These are phyloP conservation scores for Physocladia obscura DNA, from an alignment of 192 early-diverging fungal genomes.

Conservation along the genomic window DNA sequence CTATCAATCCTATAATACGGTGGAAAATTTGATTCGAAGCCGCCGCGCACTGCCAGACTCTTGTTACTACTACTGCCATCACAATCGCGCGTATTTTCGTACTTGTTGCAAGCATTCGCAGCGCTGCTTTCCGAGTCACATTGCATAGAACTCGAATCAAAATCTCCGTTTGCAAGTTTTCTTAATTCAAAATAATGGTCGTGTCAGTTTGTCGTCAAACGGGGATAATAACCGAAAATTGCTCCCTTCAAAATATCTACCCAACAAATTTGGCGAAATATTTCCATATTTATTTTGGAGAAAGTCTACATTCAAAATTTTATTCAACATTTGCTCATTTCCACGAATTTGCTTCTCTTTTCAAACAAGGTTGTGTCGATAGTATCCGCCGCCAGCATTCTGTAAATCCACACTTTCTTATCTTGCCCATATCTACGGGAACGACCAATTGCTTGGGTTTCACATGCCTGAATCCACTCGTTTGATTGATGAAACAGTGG, in stretches of 20 bases:
- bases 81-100: too few species aligned
- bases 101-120: too few species aligned
- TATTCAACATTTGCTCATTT: neutral
- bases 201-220: neutral
- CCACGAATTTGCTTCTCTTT: slow-evolving; percentile 16
- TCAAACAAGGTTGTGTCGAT: slow-evolving; percentile 43
- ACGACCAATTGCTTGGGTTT: slow-evolving; percentile 50
- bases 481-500: slow-evolving; percentile 37
- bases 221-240: neutral
- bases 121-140: too few species aligned
- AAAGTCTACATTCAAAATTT: neutral
- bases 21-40: too few species aligned
- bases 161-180: too few species aligned
- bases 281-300: neutral
- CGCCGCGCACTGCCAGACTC: too few species aligned
- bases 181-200: too few species aligned
- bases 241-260: neutral
- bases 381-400: slow-evolving; percentile 35
- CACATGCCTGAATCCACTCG: slow-evolving; percentile 35
- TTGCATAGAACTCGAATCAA: too few species aligned
- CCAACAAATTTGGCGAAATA: neutral
- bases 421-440: slow-evolving; percentile 45
- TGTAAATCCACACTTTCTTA: slow-evolving; percentile 41
- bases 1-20: too few species aligned
- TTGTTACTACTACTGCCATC: too few species aligned